Base-by-base conservation (phyloP, 2,329 filamentous ascomycete genomes). In the Helotiales sp. region DNA sequence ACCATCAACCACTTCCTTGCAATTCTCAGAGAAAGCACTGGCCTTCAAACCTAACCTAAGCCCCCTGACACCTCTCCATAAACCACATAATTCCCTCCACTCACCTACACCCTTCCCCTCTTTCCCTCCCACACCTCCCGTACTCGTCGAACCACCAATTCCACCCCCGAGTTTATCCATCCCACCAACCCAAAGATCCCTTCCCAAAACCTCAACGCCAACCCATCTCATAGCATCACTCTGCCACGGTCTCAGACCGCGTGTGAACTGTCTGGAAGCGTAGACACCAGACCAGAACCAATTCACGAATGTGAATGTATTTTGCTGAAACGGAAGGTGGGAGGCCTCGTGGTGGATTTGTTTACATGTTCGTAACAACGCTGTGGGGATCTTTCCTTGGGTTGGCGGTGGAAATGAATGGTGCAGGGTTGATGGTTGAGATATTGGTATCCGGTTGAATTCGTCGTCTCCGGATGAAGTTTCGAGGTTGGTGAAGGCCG, bases 251-350 rank as follows among this genome's bases (percentile, higher is more conserved):
- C 67, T 62, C 2, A 74, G 67, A 2, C 64, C 63, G 13, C 67
- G 60, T 1, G 72, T 69, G 54, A 79, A 76, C 0, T 69, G 67
- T 8, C 71, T 63, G 0, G 77, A 77, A 0, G 76, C 72, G 63
- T 73, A 73, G 3, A 79, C 63, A 0, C 77, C 79, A 13, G 75
- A 77, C 12, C 74, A 71, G 66, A 78, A 78, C 74, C 75, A 77
- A 42, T 75, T 76, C 34, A 75, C 69, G 58, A 79, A 81, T 24
- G 73, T 72, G 57, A 81, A 80, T 52, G 79, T 77, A 66, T 77
- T 79, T 22, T 66, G 57, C 7, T 66, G 61, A 61, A 78, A 79
- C 2, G 79, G 76, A 2, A 79, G 25, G 0, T 56, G 17, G 3
- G 75, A 72, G 3, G 72, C 69, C 60, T 81, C 79, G 52, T 64